Conservation (phyloP, 1,284 basidiomycete species). For the Earliella scabrosa region DNA sequence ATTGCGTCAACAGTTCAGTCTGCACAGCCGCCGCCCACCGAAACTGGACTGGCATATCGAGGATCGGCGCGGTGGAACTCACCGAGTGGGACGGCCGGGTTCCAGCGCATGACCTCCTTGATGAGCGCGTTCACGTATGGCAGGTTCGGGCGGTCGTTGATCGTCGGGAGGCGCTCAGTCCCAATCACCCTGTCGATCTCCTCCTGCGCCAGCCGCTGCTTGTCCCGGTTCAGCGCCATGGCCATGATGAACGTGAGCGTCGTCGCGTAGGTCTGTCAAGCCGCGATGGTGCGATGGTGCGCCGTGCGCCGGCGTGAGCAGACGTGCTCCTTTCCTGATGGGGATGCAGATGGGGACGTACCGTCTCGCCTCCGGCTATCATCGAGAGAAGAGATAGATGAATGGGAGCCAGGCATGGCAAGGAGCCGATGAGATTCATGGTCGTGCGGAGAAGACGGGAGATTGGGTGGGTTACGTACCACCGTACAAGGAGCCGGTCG, state of each 20-base stretch:
- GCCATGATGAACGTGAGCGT: slow-evolving; percentile 31
- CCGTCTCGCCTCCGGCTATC: slow-evolving; percentile 23
- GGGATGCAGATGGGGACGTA: background rate
- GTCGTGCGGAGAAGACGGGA: background rate
- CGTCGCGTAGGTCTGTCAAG: slow-evolving; percentile 16
- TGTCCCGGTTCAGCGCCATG: slow-evolving; percentile 32
- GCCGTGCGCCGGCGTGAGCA: background rate
- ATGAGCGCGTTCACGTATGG: slow-evolving; percentile 37
- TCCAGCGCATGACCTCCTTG: slow-evolving; percentile 40
- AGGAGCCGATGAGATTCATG: background rate
- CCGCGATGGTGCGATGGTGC: no score
- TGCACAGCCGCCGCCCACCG: background rate
- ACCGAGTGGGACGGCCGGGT: slow-evolving; percentile 24
- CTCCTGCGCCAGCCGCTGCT: slow-evolving; percentile 35
- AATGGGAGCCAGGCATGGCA: no score
- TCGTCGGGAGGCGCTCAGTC: slow-evolving; percentile 32
- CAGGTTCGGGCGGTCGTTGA: slow-evolving; percentile 31
- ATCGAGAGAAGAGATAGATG: no score
- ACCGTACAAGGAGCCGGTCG: slow-evolving; percentile 29
- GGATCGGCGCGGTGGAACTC: background rate
- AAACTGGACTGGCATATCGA: background rate
- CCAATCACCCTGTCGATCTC: slow-evolving; percentile 44
- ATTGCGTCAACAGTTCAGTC: background rate
- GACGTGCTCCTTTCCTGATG: background rate
- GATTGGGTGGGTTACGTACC: slow-evolving; percentile 16